Evolutionary conservation across 2,329 filamentous ascomycete genomes (phyloP).

Genomic region (Botryotinia narcissicola): DNA sequence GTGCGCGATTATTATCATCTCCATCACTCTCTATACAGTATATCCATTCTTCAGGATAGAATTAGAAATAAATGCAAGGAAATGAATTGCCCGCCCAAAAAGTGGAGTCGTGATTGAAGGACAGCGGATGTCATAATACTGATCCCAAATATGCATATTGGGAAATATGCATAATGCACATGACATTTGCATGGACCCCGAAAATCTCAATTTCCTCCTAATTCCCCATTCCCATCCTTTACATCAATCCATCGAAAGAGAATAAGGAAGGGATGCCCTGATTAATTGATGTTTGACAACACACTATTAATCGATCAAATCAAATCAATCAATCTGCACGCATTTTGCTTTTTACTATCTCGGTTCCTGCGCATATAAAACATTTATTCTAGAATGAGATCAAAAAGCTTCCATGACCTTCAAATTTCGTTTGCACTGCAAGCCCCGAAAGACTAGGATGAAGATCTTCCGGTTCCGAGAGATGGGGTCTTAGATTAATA

Average conservation of each 20-base stretch:
- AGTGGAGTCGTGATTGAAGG: not conserved
- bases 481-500: conserved; percentile 2
- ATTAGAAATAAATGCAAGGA: conserved; percentile 4
- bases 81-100: not conserved
- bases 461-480: conserved; percentile 15
- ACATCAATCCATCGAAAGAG: not conserved
- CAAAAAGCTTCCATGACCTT: conserved; percentile 2
- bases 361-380: conserved; percentile 20
- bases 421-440: not conserved
- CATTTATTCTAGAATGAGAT: conserved; percentile 13
- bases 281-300: conserved; percentile 15
- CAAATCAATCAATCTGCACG: not conserved
- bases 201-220: conserved; percentile 14
- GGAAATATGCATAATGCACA: conserved; percentile 4
- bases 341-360: not conserved
- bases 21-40: not conserved
- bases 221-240: not conserved
- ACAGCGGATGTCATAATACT: not conserved
- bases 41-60: not conserved
- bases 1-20: not conserved
- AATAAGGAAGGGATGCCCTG: not conserved
- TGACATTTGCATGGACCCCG: conserved; percentile 3
- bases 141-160: not conserved
- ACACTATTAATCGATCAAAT: conserved; percentile 5
- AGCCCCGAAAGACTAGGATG: not conserved